Conservation (phyloP, 768 basidiomycete species). For the Pleurotus sapidus region DNA sequence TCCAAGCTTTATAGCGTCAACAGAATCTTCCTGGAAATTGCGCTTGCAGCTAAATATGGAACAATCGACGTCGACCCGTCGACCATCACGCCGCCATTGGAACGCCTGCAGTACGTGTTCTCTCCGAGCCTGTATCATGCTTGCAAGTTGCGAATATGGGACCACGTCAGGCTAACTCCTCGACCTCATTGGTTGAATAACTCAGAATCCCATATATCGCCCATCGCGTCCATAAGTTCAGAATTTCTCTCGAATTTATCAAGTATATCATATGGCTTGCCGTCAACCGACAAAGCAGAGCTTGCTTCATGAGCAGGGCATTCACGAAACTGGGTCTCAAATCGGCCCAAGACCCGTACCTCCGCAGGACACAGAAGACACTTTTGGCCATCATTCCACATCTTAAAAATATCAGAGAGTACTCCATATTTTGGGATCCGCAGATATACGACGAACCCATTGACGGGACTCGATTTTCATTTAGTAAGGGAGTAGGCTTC, state of each 20-base stretch:
- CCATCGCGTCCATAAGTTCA: neutral
- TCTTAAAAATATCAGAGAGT: slow-evolving; percentile 1
- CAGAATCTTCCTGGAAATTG: slow-evolving; percentile 12
- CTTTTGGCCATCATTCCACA: neutral
- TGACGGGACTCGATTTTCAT: neutral
- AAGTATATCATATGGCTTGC: neutral
- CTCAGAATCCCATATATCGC: slow-evolving; percentile 1
- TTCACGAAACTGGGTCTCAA: neutral
- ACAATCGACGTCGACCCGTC: slow-evolving; percentile 8
- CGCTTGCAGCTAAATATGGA: slow-evolving; percentile 12
- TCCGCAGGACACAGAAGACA: neutral
- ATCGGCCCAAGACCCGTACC: neutral
- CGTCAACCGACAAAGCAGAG: slow-evolving; percentile 1
- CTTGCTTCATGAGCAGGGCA: neutral
- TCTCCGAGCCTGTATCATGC: too few species aligned
- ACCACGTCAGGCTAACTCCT: neutral
- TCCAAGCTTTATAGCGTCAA: slow-evolving; percentile 12
- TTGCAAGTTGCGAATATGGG: too few species aligned
- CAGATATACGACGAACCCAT: neutral
- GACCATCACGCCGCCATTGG: neutral
- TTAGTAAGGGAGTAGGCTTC: neutral
- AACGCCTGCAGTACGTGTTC: neutral
- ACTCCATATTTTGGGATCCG: neutral
- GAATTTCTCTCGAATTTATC: neutral
- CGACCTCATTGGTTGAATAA: neutral